Base-by-base conservation (phyloP, 2,329 filamentous ascomycete species). In the Fusarium sterilihyphosum region DNA sequence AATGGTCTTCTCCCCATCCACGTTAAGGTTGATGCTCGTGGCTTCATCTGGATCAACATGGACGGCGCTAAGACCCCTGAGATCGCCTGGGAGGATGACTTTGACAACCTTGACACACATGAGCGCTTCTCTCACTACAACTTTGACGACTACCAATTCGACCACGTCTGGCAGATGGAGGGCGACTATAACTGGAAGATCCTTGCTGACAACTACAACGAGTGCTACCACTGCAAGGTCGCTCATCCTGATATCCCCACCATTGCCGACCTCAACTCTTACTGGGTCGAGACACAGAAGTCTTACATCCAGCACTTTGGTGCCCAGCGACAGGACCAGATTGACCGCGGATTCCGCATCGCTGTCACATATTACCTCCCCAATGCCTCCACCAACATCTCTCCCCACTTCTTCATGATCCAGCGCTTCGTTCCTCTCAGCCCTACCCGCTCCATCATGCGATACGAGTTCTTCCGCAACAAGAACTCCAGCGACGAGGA, bases 161-260 rank as follows among this genome's bases (percentile, higher is more conserved):
- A 90, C 73, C 88, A 90, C 77, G 80, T 81, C 38, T 90, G 88
- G 87, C 85, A 89, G 73, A 86, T 89, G 85, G 85, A 88, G 56
- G 86, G 86, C 1, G 84, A 86, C 38, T 89, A 86, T 78, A 90
- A 90, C 82, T 91, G 89, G 89, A 91, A 91, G 82, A 86, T 88
- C 31, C 79, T 90, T 38, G 86, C 86, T 20, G 90, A 92, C 78
- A 91, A 92, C 82, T 92, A 90, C 83, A 92, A 92, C 78, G 89
- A 90, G 78, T 92, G 89, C 78, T 92, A 92, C 75, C 89, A 91
- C 82, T 91, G 89, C 82, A 86, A 86, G 58, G 88, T 86, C 2
- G 86, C 88, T 5, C 89, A 91, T 73, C 89, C 90, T 6, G 88
- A 89, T 65, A 87, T 91, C 38, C 84, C 87, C 9, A 83, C 84